phyloP scores from a whole-genome alignment of 495 filamentous ascomycete species.

The Apodospora peruviana region DNA sequence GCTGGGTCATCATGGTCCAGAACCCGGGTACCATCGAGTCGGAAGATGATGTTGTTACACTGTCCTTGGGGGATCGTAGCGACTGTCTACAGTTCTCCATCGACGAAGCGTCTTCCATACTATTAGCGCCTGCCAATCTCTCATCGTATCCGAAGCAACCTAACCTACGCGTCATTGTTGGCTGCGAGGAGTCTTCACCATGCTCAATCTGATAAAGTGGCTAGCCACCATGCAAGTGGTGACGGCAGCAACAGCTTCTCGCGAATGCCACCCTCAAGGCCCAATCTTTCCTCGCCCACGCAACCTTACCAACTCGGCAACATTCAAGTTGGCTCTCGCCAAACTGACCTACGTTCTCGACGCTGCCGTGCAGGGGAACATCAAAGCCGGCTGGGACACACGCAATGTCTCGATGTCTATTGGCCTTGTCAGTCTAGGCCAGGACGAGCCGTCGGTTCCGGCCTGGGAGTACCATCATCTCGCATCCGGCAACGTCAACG shows the following conservation, averaged over 20 bases:
- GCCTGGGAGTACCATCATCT: slow-evolving; percentile 30
- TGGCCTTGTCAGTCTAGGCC: slow-evolving; percentile 6
- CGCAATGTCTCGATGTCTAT: slow-evolving; percentile 12
- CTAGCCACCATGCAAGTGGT: neutral
- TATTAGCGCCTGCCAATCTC: no score
- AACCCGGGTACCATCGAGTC: no score
- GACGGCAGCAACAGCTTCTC: neutral
- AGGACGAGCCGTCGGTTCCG: slow-evolving; percentile 2
- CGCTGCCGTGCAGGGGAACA: slow-evolving; percentile 1
- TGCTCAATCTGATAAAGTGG: neutral
- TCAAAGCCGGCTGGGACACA: slow-evolving; percentile 11
- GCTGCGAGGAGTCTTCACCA: neutral
- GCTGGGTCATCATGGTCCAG: no score
- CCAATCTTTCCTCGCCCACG: slow-evolving; percentile 6
- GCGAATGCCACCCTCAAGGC: slow-evolving; percentile 11
- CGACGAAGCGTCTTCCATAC: no score
- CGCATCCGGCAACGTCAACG: slow-evolving; percentile 16
- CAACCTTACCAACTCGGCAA: neutral
- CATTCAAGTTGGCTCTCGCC: neutral
- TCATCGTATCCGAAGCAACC: no score
- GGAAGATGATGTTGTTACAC: no score
- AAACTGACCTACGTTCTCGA: slow-evolving; percentile 4
- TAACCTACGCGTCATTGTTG: no score
- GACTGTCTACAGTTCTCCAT: no score
- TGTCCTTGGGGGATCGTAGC: no score